A percentile compares a stretch with the other conserved stretches of the same genome.
Evolutionary conservation across 805 yeast species (phyloP).

Genomic region (Saturnispora halmiae): DNA sequence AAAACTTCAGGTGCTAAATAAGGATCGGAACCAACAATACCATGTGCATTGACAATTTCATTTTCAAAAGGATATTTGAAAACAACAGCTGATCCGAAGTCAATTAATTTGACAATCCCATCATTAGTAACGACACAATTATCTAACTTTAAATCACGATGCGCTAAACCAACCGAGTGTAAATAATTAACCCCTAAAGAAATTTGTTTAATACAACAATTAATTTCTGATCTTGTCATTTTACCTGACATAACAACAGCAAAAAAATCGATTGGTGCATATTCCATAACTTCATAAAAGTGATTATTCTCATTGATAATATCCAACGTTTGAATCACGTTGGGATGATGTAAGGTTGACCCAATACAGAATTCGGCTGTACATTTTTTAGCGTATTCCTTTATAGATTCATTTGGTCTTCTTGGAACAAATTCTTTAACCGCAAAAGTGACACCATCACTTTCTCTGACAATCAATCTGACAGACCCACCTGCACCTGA

Average conservation of each 20-base stretch:
- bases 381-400: slow-evolving; percentile 77
- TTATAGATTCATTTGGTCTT: slow-evolving; percentile 57
- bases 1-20: slow-evolving; percentile 79
- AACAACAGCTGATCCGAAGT: slow-evolving; percentile 78
- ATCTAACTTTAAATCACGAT: slow-evolving; percentile 73
- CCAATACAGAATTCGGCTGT: slow-evolving; percentile 88
- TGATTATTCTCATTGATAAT: slow-evolving; percentile 60
- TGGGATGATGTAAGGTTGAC: slow-evolving; percentile 71
- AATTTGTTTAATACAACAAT: slow-evolving; percentile 72
- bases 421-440: slow-evolving; percentile 75
- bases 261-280: slow-evolving; percentile 75
- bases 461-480: slow-evolving; percentile 56
- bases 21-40: slow-evolving; percentile 81
- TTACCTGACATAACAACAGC: slow-evolving; percentile 82
- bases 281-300: slow-evolving; percentile 78
- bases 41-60: slow-evolving; percentile 52
- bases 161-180: slow-evolving; percentile 73
- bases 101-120: slow-evolving; percentile 71
- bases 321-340: slow-evolving; percentile 70
- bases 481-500: slow-evolving; percentile 88
- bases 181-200: slow-evolving; percentile 63
- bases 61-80: slow-evolving; percentile 68
- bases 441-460: slow-evolving; percentile 67
- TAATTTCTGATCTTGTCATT: slow-evolving; percentile 73
- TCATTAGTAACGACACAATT: slow-evolving; percentile 69